Base-by-base conservation (phyloP, 1,139 yeast species). In the Lodderomyces beijingensis region DNA sequence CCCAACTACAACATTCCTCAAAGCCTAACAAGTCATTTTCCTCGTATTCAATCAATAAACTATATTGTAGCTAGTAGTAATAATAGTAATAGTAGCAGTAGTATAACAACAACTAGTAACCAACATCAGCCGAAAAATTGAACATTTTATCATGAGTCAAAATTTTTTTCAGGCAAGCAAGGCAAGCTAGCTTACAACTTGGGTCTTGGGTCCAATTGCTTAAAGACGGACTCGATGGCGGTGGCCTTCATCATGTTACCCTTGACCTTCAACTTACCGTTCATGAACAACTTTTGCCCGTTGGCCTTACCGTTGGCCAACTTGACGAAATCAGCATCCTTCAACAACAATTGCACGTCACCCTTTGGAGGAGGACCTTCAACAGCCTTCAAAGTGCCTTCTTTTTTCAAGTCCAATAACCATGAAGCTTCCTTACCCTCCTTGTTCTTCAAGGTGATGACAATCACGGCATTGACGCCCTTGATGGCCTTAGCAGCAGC, bases 191-290 rank as follows among this genome's bases (percentile, higher is more conserved):
- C 21, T 19, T 62, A 65, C 49, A 65, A 65, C 59, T 68, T 68
- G 40, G 75, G 57, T 57, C 65, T 65, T 35, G 79, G 79, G 49
- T 72, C 79, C 35, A 83, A 74, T 36, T 74, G 61, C 68, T 81
- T 81, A 63, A 85, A 74, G 32, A 85, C 79, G 31, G 73, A 62
- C 62, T 85, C 94, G 43, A 84, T 76, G 40, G 79, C 74, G 37
- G 89, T 77, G 40, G 94, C 94, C 71, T 86, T 85, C 89, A 83
- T 82, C 66, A 85, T 81, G 65, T 85, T 84, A 50, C 95, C 95
- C 70, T 79, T 82, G 46, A 85, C 80, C 72, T 85, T 85, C 59
- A 85, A 73, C 60, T 81, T 82, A 36, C 95, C 95, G 51, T 75
- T 67, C 84, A 85, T 77, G 62, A 84, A 85, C 52, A 86, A 72